Percentiles rank a stretch among this genome's conserved stretches.
These are phyloP conservation scores for Macadamia tetraphylla DNA, from an alignment of 164 flowering plant species.

Conservation along the genomic window DNA sequence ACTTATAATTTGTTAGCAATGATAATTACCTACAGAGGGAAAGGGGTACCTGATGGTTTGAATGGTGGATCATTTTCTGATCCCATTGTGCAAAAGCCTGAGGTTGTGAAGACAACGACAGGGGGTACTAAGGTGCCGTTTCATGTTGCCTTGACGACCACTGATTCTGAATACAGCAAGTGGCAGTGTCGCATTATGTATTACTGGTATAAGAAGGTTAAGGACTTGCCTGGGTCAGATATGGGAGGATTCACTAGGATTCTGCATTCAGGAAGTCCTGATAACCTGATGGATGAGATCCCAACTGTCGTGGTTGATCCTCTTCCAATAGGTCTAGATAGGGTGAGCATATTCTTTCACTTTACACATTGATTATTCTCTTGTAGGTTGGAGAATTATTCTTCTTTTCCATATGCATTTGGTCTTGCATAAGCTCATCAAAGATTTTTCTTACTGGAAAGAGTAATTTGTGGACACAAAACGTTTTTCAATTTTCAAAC, in stretches of 20 bases:
- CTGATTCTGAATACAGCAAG: conserved; percentile 77
- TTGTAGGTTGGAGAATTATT: not conserved
- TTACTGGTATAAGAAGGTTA: conserved; percentile 81
- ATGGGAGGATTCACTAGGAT: conserved; percentile 93
- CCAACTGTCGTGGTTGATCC: conserved; percentile 93
- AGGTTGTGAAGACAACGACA: conserved; percentile 20
- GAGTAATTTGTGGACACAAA: not conserved
- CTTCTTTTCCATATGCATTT: not conserved
- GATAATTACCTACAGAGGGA: conserved; percentile 35
- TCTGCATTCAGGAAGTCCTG: conserved; percentile 82
- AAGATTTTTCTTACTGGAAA: not conserved
- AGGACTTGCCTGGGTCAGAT: conserved; percentile 76
- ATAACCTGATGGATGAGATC: conserved; percentile 84
- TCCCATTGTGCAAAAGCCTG: conserved; percentile 62
- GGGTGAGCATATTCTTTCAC: conserved; percentile 43
- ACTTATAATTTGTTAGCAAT: conserved; percentile 55
- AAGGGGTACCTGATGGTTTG: conserved; percentile 17
- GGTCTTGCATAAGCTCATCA: not conserved
- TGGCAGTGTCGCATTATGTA: conserved; percentile 98
- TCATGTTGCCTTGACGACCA: conserved; percentile 87
- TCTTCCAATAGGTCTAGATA: conserved; percentile 78
- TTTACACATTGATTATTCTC: not conserved
- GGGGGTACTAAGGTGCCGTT: conserved; percentile 31
- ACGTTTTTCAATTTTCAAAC: not conserved
- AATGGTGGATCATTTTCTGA: conserved; percentile 21